phyloP scores from a whole-genome alignment of 2,329 filamentous ascomycete genomes.

The Neoascochyta sp. region DNA sequence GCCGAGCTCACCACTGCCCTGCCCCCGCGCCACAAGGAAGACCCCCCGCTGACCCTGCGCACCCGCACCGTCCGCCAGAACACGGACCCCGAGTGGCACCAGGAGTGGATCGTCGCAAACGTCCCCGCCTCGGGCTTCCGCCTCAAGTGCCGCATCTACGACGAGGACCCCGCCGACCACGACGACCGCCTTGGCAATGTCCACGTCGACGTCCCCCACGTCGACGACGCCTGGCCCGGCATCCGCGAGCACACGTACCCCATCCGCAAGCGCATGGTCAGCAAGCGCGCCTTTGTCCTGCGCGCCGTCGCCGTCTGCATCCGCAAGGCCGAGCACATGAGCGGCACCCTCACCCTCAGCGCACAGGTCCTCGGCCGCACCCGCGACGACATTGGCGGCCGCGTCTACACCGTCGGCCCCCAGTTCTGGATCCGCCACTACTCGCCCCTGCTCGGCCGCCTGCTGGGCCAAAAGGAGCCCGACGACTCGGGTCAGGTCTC shows the following conservation, averaged over 20 bases:
- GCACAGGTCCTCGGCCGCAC: conserved; percentile 75
- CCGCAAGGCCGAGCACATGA: conserved; percentile 60
- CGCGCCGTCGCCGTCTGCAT: conserved; percentile 65
- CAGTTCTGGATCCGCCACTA: conserved; percentile 76
- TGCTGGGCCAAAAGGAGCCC: conserved; percentile 63
- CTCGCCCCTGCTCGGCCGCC: conserved; percentile 80
- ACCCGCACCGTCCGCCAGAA: conserved; percentile 71
- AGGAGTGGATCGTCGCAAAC: conserved; percentile 84
- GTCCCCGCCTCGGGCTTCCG: conserved; percentile 75
- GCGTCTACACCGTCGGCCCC: conserved; percentile 77
- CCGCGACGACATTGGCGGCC: conserved; percentile 58
- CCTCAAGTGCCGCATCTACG: conserved; percentile 82
- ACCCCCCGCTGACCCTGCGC: conserved; percentile 69
- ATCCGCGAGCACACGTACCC: conserved; percentile 63
- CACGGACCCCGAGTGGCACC: conserved; percentile 75
- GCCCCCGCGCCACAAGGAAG: conserved; percentile 79
- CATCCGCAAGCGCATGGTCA: conserved; percentile 79
- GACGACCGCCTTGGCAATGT: conserved; percentile 88
- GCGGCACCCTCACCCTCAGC: conserved; percentile 67
- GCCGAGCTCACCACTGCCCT: conserved; percentile 70
- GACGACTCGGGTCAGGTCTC: conserved; percentile 35
- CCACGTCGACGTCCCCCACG: conserved; percentile 59
- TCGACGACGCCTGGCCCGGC: conserved; percentile 66
- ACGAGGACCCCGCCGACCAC: conserved; percentile 82
- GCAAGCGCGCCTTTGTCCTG: conserved; percentile 78